Conservation (phyloP, 345 rosid species). For the Microthlaspi erraticum region DNA sequence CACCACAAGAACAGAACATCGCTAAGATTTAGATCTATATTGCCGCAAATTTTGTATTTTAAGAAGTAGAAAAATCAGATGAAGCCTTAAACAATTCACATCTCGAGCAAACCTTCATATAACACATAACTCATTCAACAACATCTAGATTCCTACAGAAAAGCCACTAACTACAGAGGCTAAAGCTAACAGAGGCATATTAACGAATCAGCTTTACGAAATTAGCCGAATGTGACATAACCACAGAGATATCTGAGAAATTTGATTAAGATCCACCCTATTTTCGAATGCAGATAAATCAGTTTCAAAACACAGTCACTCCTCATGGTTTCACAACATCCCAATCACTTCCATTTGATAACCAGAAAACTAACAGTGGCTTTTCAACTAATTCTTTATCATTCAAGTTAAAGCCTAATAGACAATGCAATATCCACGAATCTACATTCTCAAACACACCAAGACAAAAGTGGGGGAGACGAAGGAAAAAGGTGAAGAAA, state of each 20-base stretch:
- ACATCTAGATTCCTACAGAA: slow-evolving; percentile 1
- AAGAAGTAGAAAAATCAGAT: not conserved
- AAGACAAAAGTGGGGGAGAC: not conserved
- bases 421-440: slow-evolving; percentile 2
- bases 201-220: not conserved
- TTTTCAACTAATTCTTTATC: not conserved
- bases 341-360: not conserved
- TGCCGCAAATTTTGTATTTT: too few species aligned
- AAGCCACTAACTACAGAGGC: not conserved
- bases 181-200: not conserved
- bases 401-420: not conserved
- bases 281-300: not conserved
- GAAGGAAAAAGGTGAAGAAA: not conserved
- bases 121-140: not conserved
- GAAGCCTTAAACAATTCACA: slow-evolving; percentile 3
- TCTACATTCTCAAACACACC: not conserved
- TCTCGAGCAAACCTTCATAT: not conserved
- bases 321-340: not conserved
- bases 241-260: not conserved
- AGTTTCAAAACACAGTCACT: not conserved
- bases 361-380: not conserved
- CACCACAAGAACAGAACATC: not conserved
- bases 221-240: not conserved
- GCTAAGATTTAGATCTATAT: too few species aligned
- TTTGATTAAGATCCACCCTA: not conserved